Percentiles rank a stretch among this genome's conserved stretches.
Conservation (phyloP, 2,329 filamentous ascomycete genomes). For the Leptoxyphium fumago region DNA sequence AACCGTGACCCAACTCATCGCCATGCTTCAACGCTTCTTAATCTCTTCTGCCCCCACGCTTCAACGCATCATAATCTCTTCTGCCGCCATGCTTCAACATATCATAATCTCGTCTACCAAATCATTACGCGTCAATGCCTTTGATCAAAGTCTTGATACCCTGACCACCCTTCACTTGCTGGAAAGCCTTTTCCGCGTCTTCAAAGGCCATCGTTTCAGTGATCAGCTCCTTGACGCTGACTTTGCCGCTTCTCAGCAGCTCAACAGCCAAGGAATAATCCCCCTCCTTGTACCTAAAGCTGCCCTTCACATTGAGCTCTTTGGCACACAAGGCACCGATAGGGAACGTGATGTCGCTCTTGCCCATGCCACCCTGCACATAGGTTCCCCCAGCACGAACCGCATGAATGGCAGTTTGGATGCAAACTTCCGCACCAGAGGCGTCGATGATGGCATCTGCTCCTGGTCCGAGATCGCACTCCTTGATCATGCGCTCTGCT, state of each 20-base stretch:
- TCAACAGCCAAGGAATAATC: constrained; percentile 78
- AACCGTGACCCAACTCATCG: no score
- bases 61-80: no score
- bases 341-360: constrained; percentile 73
- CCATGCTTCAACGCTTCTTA: no score
- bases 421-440: constrained; percentile 32
- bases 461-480: constrained; percentile 43
- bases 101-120: no score
- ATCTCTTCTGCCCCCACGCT: no score
- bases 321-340: constrained; percentile 83
- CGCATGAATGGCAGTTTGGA: constrained; percentile 34
- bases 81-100: background rate
- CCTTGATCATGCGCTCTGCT: constrained; percentile 49
- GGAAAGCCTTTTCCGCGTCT: constrained; percentile 74
- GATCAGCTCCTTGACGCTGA: constrained; percentile 65
- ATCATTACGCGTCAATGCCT: constrained; percentile 10
- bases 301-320: constrained; percentile 74
- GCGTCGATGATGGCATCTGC: constrained; percentile 36
- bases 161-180: constrained; percentile 72
- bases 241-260: constrained; percentile 55
- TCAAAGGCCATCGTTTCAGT: constrained; percentile 63
- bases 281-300: constrained; percentile 76
- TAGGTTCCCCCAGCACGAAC: constrained; percentile 35
- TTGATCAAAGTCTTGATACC: constrained; percentile 50
- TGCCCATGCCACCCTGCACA: constrained; percentile 81